Evolutionary conservation across 1,284 basidiomycete genomes (phyloP).

Genomic region (Puccinia coronata): DNA sequence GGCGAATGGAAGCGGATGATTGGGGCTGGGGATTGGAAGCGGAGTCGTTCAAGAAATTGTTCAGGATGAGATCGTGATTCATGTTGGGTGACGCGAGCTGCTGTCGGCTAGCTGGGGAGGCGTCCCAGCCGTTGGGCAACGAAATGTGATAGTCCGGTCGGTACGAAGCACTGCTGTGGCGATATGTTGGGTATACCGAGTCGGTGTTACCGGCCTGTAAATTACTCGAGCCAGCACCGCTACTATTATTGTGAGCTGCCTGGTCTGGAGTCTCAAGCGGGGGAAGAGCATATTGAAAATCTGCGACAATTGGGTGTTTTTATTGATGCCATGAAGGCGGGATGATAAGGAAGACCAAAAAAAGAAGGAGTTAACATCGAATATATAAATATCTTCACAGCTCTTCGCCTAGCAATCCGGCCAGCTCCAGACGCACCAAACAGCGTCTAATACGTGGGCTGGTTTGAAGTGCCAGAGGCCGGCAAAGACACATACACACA

Average conservation of each 20-base stretch:
- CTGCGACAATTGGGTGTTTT: neutral
- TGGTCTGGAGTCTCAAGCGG: neutral
- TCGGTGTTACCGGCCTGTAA: constrained; percentile 7
- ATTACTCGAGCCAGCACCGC: neutral
- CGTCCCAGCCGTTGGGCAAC: constrained; percentile 16
- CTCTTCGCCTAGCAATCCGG: neutral
- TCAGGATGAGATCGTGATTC: neutral
- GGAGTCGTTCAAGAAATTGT: constrained; percentile 14
- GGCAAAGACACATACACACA: no score
- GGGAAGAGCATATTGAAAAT: constrained; percentile 23
- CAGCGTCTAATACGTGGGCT: neutral
- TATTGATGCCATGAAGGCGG: neutral
- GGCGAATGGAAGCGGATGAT: constrained; percentile 1
- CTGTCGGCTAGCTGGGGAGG: neutral
- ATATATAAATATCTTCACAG: no score
- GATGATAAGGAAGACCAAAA: no score
- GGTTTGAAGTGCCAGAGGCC: constrained; percentile 25
- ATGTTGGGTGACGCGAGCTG: constrained; percentile 14
- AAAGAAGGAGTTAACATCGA: no score
- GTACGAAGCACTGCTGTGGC: neutral
- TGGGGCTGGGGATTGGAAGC: neutral
- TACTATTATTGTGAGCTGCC: neutral
- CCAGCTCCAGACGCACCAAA: constrained; percentile 36
- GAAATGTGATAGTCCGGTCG: neutral
- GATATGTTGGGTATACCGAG: constrained; percentile 29